Evolutionary conservation across 768 basidiomycete species (phyloP), one percentile per base, ranked within the genome.

Genomic region (Mycena sanguinolenta): DNA sequence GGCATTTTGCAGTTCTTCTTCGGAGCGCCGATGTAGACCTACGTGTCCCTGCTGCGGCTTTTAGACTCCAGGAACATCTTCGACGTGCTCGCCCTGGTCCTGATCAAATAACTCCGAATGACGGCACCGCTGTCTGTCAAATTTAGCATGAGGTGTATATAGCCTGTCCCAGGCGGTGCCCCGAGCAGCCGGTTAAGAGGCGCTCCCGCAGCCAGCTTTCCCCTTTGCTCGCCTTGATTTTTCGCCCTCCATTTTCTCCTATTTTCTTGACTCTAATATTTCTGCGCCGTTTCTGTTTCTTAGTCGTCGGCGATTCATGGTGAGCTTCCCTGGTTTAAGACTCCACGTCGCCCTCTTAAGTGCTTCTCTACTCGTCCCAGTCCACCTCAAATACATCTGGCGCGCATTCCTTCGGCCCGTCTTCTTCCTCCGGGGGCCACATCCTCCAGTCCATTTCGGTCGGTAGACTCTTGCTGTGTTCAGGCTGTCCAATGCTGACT

Each of bases 101-200:
- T 23, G 30, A 46, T 49, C 14, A 21, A 49, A 60, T 60, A 46
- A 32, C 44, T 32, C 44, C 28, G 27, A 60, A 60, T 60, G 28
- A 60, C 58, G 32, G 36, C 55, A 58, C 55, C 21, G 34, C 14
- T 32, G n/a, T n/a, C 32, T 27, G 39, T 44, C 38, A 30, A 59
- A 60, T 46, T 59, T 60, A 39, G 28, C 46, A 44, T 30, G 9
- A 44, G 28, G 59, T 10, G 13, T 59, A 59, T 58, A 58, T 58
- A 58, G 25, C 25, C 34, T 8, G 21, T n/a, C 54, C 4, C 32
- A 5, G 32, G 32, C 32, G 19, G 54, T 55, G 54, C 54, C 30
- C 3, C 7, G 32, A 10, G 32, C 32, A 36, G 32, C 34, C 30
- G 55, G 23, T 10, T 57, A 57, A 57, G n/a, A n/a, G n/a, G n/a